phyloP scores from a whole-genome alignment of 108 stramenopile genomes.

The Mediolabrus comicus region DNA sequence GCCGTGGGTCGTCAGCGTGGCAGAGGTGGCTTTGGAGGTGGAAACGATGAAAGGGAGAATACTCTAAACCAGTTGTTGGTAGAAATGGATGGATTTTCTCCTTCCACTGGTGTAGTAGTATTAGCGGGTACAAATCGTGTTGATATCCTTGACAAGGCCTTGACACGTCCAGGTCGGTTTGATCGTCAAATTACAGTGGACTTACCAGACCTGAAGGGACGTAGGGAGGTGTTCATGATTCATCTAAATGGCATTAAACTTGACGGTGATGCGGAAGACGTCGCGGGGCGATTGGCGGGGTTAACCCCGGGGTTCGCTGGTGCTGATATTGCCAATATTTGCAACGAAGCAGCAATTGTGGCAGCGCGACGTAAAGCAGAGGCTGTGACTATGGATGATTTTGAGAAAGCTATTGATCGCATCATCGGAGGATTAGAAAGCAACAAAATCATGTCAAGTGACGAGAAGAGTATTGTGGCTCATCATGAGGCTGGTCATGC shows the following conservation, averaged over 20 bases:
- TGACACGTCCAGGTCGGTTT: conserved; percentile 92
- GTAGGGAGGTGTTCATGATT: conserved; percentile 91
- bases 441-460: conserved; percentile 89
- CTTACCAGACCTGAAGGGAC: conserved; percentile 90
- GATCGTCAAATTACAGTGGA: conserved; percentile 95
- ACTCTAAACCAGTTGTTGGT: conserved; percentile 98
- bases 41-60: conserved; percentile 97
- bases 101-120: conserved; percentile 88
- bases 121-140: conserved; percentile 95
- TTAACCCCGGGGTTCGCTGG: conserved; percentile 94
- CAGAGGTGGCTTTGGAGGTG: conserved; percentile 82
- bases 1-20: conserved; percentile 97
- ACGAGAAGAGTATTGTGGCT: conserved; percentile 91
- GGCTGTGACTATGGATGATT: conserved; percentile 83
- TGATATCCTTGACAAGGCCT: conserved; percentile 91
- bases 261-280: conserved; percentile 61
- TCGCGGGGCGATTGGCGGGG: conserved; percentile 87
- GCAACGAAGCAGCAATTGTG: conserved; percentile 97
- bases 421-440: conserved; percentile 96
- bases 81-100: conserved; percentile 97
- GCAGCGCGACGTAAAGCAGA: conserved; percentile 92
- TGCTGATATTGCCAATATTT: conserved; percentile 97
- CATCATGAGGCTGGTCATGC: conserved; percentile 99
- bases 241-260: conserved; percentile 86
- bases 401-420: conserved; percentile 93